A percentile compares a stretch with the other conserved stretches of the same genome.
Evolutionary conservation across 2,329 filamentous ascomycete genomes (phyloP).

Genomic region (Penicillium fuscoglaucum): DNA sequence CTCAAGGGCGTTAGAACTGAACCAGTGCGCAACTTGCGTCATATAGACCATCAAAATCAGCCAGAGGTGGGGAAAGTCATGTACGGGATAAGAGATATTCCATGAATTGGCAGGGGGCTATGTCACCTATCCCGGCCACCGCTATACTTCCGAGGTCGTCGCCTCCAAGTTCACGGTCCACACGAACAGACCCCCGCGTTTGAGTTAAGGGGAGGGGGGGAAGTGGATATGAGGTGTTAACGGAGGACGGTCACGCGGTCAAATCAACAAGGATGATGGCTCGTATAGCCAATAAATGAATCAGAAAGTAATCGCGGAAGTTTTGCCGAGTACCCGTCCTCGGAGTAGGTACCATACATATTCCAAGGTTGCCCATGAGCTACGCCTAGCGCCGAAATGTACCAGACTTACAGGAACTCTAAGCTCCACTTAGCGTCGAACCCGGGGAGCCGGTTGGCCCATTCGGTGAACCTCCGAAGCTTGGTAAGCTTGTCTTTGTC

Average conservation of each 20-base stretch:
- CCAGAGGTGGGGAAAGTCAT: no score
- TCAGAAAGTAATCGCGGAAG: background rate
- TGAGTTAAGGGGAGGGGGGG: background rate
- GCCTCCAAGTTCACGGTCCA: background rate
- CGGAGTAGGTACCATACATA: no score
- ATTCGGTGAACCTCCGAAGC: background rate
- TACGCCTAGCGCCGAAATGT: background rate
- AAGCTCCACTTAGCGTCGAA: background rate
- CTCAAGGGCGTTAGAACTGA: no score
- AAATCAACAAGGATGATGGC: background rate
- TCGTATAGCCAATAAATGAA: background rate
- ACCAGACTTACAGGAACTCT: background rate
- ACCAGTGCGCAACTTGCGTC: background rate
- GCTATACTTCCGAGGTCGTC: background rate
- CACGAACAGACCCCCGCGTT: background rate
- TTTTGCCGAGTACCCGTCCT: background rate
- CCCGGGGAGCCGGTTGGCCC: background rate
- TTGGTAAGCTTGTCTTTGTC: conserved; percentile 5
- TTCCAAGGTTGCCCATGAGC: no score
- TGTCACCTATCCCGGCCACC: background rate
- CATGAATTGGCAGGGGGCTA: background rate
- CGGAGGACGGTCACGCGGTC: background rate
- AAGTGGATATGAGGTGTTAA: background rate
- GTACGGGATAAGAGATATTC: background rate
- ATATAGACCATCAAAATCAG: background rate